phyloP scores from a whole-genome alignment of 345 rosid genomes.

The Populus euphratica region DNA sequence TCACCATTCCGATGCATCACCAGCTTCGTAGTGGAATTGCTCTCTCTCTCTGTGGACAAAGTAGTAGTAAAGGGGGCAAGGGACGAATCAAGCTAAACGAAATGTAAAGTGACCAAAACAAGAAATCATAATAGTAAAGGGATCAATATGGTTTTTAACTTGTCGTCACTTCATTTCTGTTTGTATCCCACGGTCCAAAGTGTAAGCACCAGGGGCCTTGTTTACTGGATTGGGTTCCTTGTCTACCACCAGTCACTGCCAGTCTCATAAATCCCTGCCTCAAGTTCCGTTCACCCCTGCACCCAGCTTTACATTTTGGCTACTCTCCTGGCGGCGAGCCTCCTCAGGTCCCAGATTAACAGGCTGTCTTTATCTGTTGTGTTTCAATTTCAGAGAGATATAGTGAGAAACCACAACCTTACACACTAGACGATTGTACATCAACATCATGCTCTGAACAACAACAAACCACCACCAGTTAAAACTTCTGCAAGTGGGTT shows the following conservation, averaged over 20 bases:
- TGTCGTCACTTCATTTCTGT: background rate
- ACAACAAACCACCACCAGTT: background rate
- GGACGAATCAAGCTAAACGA: no score
- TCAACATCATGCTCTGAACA: background rate
- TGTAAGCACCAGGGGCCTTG: background rate
- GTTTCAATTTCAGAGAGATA: background rate
- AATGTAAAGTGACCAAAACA: no score
- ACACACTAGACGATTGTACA: background rate
- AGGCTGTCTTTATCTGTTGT: background rate
- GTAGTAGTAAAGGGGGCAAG: background rate
- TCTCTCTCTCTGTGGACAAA: no score
- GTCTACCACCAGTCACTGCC: background rate
- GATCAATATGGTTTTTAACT: background rate
- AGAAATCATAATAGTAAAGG: no score
- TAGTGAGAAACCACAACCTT: slow-evolving; percentile 6
- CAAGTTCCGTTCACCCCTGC: background rate
- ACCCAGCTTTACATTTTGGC: no score
- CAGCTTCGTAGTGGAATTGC: no score
- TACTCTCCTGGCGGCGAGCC: background rate
- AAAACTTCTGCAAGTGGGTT: background rate
- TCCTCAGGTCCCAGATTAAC: background rate
- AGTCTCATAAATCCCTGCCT: background rate
- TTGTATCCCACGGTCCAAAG: no score
- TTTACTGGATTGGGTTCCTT: background rate
- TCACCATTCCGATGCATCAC: no score